Conservation (phyloP, 805 yeast genomes). For the Monosporozyma yasuniensis region DNA sequence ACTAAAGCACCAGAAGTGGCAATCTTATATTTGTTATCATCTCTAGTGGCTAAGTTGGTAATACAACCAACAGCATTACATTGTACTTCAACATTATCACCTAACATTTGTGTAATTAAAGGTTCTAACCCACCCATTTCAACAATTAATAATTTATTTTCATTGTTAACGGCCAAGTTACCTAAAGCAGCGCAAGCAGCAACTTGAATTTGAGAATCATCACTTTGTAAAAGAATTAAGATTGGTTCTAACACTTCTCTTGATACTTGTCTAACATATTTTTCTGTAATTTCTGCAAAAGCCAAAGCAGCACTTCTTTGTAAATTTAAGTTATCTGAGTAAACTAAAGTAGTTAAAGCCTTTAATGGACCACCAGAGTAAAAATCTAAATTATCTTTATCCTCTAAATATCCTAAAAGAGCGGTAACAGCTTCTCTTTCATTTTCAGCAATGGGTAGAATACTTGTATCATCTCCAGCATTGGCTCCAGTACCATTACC, state of each 20-base stretch:
- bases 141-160: constrained; percentile 84
- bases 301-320: constrained; percentile 97
- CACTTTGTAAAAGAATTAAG: constrained; percentile 70
- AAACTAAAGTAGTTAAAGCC: constrained; percentile 86
- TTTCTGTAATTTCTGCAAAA: constrained; percentile 96
- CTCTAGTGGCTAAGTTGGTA: constrained; percentile 95
- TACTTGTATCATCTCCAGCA: constrained; percentile 38
- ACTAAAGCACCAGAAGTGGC: constrained; percentile 94
- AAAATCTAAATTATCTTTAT: constrained; percentile 65
- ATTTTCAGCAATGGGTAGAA: constrained; percentile 81
- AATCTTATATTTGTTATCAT: constrained; percentile 89
- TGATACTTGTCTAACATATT: constrained; percentile 84
- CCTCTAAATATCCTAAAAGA: constrained; percentile 79
- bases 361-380: constrained; percentile 76
- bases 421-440: constrained; percentile 95
- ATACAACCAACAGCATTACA: constrained; percentile 99
- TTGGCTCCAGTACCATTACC: not conserved
- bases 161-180: constrained; percentile 94
- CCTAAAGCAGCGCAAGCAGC: constrained; percentile 99
- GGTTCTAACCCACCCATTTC: constrained; percentile 98
- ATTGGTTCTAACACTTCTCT: constrained; percentile 92
- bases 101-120: constrained; percentile 93
- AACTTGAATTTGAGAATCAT: constrained; percentile 91
- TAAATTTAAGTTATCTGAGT: constrained; percentile 87
- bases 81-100: constrained; percentile 93